Base-by-base conservation (phyloP, 805 yeast species). In the Barnettozyma wickerhamii region DNA sequence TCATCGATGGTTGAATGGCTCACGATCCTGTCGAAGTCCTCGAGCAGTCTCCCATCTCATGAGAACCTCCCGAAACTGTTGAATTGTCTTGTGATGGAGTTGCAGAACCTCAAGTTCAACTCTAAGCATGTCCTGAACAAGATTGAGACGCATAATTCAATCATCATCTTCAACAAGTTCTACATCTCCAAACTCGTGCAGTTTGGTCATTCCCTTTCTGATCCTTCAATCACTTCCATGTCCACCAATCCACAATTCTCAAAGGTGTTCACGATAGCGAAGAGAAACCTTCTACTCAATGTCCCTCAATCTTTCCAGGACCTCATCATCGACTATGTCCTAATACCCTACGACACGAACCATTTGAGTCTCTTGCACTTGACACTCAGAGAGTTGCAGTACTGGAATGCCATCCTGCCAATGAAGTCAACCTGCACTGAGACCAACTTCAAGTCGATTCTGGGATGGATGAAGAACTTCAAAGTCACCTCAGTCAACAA, bases 251-350 rank as follows among this genome's bases (percentile, higher is more conserved):
- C 38, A 4, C 40, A 29, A 46, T 37, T 49, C 17, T 33, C 40
- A 18, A 55, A 64, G 38, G 48, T 73, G 28, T 62, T 72, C 37
- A 61, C 65, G 34, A 55, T 76, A 19, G 63, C 72, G 38, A 75
- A 75, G 49, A 67, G 75, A 45, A 70, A 69, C 42, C 50, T 76
- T 19, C 53, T 75, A n/a, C 59, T 75, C 37, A 72, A 68, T 42
- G 71, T 78, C 39, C 79, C 81, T 1, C 51, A 66, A 19, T 71
- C 69, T 32, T 71, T 72, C 42, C 74, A 68, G 35, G 80, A 75
- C 46, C 58, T 77, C 40, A 59, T 78, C 14, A 63, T 69, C 19
- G 70, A 68, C 42, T 75, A 77, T 47, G 56, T 74, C 6, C 63
- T 70, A 35, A 48, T 71, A 13, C 76, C 58, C 10, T 50, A 59